A percentile compares a stretch with the other conserved stretches of the same genome.
phyloP scores from a whole-genome alignment of 2,329 filamentous ascomycete genomes.

The Aspergillus tubingensis region DNA sequence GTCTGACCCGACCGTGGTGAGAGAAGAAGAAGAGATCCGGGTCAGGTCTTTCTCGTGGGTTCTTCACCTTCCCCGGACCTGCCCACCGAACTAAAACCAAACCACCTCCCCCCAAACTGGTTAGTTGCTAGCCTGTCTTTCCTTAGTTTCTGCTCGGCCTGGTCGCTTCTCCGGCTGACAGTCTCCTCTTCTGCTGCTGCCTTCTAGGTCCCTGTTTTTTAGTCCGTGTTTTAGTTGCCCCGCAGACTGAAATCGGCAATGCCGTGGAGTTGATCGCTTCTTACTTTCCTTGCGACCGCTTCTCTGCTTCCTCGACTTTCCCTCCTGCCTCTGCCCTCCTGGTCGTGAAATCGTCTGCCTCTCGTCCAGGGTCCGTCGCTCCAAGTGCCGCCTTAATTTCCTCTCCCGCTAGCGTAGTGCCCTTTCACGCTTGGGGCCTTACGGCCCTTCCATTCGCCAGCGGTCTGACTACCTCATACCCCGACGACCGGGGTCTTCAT shows the following conservation, averaged over 20 bases:
- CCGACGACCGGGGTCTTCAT: constrained; percentile 51
- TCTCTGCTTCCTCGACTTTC: not conserved
- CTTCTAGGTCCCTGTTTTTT: constrained; percentile 1
- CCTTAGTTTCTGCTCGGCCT: not conserved
- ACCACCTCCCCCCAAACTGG: not conserved
- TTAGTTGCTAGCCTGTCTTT: too few relatives aligned
- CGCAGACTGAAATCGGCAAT: constrained; percentile 6
- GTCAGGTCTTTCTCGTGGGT: not conserved
- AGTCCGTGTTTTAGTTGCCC: not conserved
- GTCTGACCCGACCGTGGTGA: not conserved
- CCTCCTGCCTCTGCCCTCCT: not conserved
- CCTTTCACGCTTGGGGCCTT: constrained; percentile 11
- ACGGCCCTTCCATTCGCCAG: constrained; percentile 11
- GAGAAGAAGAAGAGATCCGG: not conserved
- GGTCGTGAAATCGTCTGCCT: not conserved
- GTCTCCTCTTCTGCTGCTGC: constrained; percentile 1
- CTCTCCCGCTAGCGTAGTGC: not conserved
- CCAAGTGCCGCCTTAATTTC: not conserved
- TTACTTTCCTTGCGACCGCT: not conserved
- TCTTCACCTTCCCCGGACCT: not conserved
- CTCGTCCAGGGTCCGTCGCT: not conserved
- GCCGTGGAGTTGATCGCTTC: constrained; percentile 1
- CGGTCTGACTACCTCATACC: constrained; percentile 4
- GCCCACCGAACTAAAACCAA: not conserved
- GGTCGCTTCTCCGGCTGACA: not conserved